phyloP scores from a whole-genome alignment of 2,329 filamentous ascomycete genomes.

The Chaetomium olivaceum region DNA sequence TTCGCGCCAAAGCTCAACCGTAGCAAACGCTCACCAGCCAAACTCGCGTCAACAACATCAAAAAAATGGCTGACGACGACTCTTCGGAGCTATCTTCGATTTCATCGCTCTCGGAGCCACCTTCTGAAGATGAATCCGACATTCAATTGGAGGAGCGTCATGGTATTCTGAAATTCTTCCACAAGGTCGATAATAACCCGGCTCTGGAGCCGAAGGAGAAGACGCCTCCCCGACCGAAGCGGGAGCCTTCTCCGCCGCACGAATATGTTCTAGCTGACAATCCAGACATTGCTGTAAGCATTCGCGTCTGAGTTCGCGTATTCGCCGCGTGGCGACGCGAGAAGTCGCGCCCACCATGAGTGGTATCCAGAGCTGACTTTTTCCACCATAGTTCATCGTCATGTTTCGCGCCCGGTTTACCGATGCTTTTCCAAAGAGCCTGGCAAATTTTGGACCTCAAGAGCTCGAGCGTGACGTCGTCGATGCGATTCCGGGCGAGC shows the following conservation, averaged over 20 bases:
- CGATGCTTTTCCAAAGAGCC: constrained; percentile 83
- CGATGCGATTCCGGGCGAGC: constrained; percentile 75
- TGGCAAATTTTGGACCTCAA: constrained; percentile 89
- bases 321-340: constrained; percentile 49
- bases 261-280: constrained; percentile 90
- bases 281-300: constrained; percentile 84
- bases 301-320: constrained; percentile 44
- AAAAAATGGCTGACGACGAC: constrained; percentile 61
- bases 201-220: constrained; percentile 54
- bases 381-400: constrained; percentile 77
- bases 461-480: constrained; percentile 87
- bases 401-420: constrained; percentile 96
- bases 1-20: constrained; percentile 35
- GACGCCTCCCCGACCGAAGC: constrained; percentile 70
- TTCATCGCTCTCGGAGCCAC: constrained; percentile 45
- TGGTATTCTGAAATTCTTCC: constrained; percentile 69
- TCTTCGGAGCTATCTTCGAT: constrained; percentile 63
- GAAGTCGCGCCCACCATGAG: constrained; percentile 45
- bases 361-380: constrained; percentile 39
- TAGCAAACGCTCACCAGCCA: constrained; percentile 29
- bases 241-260: constrained; percentile 84
- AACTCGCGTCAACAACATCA: constrained; percentile 17
- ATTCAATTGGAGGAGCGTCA: constrained; percentile 52
- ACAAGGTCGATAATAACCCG: constrained; percentile 53
- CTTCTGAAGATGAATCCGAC: constrained; percentile 56